Conservation (phyloP, 1,284 basidiomycete genomes). For the Marasmius sp. region DNA sequence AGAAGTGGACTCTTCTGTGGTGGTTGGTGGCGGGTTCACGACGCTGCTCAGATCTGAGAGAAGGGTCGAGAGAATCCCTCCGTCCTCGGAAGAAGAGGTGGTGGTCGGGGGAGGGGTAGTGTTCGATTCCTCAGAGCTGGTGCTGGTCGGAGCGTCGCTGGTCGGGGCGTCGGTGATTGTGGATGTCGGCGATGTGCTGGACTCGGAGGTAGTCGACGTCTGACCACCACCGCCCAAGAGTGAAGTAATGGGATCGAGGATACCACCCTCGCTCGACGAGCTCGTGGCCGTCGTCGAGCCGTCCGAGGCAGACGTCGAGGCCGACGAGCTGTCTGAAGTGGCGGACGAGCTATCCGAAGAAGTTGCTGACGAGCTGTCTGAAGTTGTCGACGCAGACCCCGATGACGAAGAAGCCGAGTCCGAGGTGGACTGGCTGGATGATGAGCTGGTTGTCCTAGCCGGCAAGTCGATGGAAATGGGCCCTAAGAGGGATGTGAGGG, state of each 20-base stretch:
- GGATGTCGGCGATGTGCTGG: background rate
- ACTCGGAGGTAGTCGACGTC: background rate
- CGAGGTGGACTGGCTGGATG: background rate
- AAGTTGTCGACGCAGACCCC: conserved; percentile 1
- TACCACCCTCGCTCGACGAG: background rate
- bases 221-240: background rate
- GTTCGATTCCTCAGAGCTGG: background rate
- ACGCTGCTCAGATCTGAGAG: background rate
- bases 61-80: conserved; percentile 2
- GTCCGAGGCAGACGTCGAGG: conserved; percentile 13
- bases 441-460: background rate
- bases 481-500: background rate
- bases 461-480: background rate
- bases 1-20: conserved; percentile 7
- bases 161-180: background rate
- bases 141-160: background rate
- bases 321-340: background rate
- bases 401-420: conserved; percentile 5
- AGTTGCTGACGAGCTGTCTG: conserved; percentile 8
- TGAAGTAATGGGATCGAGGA: background rate
- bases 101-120: conserved; percentile 11
- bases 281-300: conserved; percentile 6
- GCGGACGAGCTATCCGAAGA: conserved; percentile 2
- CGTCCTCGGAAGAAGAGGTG: conserved; percentile 5
- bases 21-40: conserved; percentile 3